Conservation (phyloP, 106 monocot species). For the Triglochin maritima region DNA sequence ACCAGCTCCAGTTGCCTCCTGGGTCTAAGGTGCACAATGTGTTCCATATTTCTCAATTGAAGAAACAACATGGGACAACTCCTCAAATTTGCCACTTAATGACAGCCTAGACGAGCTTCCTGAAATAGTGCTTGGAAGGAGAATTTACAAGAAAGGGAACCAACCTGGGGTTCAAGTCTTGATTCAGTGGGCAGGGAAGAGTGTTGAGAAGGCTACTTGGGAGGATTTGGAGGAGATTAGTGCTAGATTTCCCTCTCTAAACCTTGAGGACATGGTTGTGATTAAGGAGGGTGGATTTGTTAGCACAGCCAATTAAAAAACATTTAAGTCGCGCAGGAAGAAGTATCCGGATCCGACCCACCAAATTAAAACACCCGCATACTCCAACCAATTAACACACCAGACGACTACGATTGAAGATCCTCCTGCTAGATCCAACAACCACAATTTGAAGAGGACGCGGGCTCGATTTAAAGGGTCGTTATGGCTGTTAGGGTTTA, state of each 20-base stretch:
- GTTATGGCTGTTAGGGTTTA: too few relatives aligned
- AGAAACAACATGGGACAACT: not conserved
- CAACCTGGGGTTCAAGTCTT: not conserved
- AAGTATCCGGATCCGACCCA: too few relatives aligned
- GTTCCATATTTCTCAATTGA: conserved; percentile 3
- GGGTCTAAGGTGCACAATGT: not conserved
- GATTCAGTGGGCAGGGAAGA: not conserved
- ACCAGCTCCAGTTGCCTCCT: not conserved
- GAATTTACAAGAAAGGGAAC: not conserved
- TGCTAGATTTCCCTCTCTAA: not conserved
- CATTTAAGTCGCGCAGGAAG: too few relatives aligned
- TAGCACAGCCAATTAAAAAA: too few relatives aligned
- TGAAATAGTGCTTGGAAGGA: not conserved
- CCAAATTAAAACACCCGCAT: too few relatives aligned
- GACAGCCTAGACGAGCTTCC: not conserved
- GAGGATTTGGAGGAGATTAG: not conserved
- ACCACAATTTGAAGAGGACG: too few relatives aligned
- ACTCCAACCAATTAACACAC: too few relatives aligned
- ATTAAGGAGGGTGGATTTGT: not conserved
- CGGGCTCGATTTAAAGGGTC: too few relatives aligned
- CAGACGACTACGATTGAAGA: too few relatives aligned
- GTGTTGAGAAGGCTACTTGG: not conserved
- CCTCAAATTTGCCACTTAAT: not conserved
- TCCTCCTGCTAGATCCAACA: too few relatives aligned
- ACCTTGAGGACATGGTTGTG: conserved; percentile 2